Evolutionary conservation across 2,329 filamentous ascomycete genomes (phyloP), one percentile per base, ranked within the genome.

Genomic region (Fusarium liriodendri): DNA sequence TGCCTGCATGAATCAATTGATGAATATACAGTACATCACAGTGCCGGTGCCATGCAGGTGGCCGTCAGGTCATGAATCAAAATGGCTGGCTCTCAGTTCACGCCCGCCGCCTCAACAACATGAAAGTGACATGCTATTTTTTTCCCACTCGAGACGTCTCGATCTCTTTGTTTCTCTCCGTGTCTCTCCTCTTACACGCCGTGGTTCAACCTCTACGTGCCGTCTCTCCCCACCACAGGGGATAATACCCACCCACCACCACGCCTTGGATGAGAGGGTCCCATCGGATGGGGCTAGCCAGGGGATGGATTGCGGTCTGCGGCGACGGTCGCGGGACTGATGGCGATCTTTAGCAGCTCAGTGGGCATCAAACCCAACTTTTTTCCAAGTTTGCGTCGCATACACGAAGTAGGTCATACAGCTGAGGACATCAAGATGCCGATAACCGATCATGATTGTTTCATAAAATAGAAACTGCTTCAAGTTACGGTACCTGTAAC

Each of bases 11-110:
- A 37, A 37, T 37, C 35, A 13, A 27, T 32, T 35, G 33, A 37
- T 64, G 25, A 45, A 54, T 27, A 69, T 72, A 72, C 70, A 72
- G 70, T 72, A 72, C 65, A 27, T 64, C 62, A 74, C 71, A 74
- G 71, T 74, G 69, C 37, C 50, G 16, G 54, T 58, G 62, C 50
- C 27, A 64, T 66, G 37, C 68, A 65, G 57, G 71, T 55, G 64
- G 45, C 37, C 72, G 47, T 22, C 54, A 62, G 57, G 37, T 37
- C 50, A 45, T 67, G 54, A 55, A 47, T 32, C n/a, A 55, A 47
- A 62, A 38, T 64, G 38, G 32, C 50, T 42, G 37, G 40, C 54
- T 57, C 32, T 57, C 45, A 69, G n/a, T 8, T 57, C 37, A 52
- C 50, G n/a, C 71, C 71, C 42, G 57, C 18, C 47, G 47, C 47